A percentile compares a stretch with the other conserved stretches of the same genome.
These are phyloP conservation scores for Crithidia expoeki DNA, from an alignment of 208 protist species.

Conservation along the genomic window DNA sequence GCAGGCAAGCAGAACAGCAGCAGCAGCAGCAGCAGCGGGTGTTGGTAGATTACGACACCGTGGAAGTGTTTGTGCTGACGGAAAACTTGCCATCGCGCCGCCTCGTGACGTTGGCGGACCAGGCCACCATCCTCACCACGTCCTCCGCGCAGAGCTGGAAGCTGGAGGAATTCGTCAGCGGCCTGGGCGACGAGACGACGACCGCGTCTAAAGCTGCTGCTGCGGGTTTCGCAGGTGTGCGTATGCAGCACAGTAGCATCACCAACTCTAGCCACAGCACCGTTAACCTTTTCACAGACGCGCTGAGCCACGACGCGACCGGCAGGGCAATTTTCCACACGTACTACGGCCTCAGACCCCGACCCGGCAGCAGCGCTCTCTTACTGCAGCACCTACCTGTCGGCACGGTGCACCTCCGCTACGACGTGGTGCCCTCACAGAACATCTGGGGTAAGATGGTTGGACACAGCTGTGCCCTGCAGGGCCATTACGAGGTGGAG, in stretches of 20 bases:
- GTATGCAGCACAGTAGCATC: conserved; percentile 26
- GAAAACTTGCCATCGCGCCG: conserved; percentile 70
- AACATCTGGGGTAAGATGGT: conserved; percentile 78
- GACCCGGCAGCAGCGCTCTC: conserved; percentile 47
- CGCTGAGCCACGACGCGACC: conserved; percentile 1
- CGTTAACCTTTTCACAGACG: not conserved
- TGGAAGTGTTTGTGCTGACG: conserved; percentile 78
- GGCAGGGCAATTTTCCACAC: conserved; percentile 23
- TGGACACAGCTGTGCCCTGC: conserved; percentile 51
- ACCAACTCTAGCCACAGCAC: conserved; percentile 36
- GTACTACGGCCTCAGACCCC: conserved; percentile 46
- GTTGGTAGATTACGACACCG: conserved; percentile 78
- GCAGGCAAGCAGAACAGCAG: not conserved
- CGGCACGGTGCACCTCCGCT: conserved; percentile 62
- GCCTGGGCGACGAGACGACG: not conserved
- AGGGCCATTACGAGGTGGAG: conserved; percentile 61
- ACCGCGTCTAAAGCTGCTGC: not conserved
- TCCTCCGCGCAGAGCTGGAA: conserved; percentile 72
- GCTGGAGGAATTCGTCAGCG: conserved; percentile 32
- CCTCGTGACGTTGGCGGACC: conserved; percentile 76
- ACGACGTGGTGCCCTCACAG: conserved; percentile 73
- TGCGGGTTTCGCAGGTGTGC: conserved; percentile 5
- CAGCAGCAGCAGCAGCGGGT: conserved; percentile 31
- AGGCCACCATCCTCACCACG: conserved; percentile 58
- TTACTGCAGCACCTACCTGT: conserved; percentile 58